Evolutionary conservation across 2,329 filamentous ascomycete genomes (phyloP), one percentile per base, ranked within the genome.

Genomic region (Arachnopeziza araneosa): DNA sequence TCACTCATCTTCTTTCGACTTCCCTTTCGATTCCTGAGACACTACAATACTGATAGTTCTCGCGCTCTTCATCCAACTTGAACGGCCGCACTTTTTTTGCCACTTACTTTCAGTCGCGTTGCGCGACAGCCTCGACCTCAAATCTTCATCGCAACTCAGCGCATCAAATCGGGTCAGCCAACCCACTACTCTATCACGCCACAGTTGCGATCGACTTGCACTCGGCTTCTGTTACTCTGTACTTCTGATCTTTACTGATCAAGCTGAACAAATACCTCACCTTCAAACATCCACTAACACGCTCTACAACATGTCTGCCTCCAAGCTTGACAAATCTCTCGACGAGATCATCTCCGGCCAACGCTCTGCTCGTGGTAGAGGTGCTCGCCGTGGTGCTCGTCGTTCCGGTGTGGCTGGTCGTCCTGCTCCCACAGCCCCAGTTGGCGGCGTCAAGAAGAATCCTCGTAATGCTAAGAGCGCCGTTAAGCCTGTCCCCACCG

Each of bases 331-430:
- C 77, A 88, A 96, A 81, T 93, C 92, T 80, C 90, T 99, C 69
- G 95, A 98, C 76, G 92, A 97, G 79, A 97, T 99, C 78, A 87
- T 96, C 81, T 91, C 89, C 75, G 89, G 86, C 73, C 86, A 84
- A 75, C 84, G 67, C 52, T 60, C 66, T 50, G 60, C 44, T 26
- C 62, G 66, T 48, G 65, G 64, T 48, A 62, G 63, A 57, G 62
- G 62, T 62, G 75, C 76, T 62, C 76, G 76, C 59, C 79, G 80
- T 68, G 76, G 77, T 64, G 55, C 59, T 56, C 82, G 82, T 66
- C 77, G 66, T 64, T 81, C 81, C 67, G 73, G 80, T 56, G 80
- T 65, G 79, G 81, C 67, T 56, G 64, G 64, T n/a, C 61, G 65
- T 54, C 58, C 66, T 36, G 75, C 83, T 64, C 75, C 85, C 65